These are phyloP conservation scores for Phytophthora citricola DNA, from an alignment of 352 stramenopile species.

Conservation along the genomic window DNA sequence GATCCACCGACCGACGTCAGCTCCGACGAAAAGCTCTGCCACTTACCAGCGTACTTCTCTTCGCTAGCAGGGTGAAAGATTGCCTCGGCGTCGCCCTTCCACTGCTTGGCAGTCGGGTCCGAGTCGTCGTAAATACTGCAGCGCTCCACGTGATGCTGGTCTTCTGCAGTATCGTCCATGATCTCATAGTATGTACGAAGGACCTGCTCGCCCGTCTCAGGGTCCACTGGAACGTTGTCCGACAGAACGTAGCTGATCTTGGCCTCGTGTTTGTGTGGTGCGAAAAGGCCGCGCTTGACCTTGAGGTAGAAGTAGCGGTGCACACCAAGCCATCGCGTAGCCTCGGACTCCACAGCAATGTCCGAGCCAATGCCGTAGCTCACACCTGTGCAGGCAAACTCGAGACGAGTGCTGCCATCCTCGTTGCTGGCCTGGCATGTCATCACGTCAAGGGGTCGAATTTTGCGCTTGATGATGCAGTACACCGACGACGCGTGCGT, in stretches of 20 bases:
- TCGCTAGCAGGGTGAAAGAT: conserved; percentile 71
- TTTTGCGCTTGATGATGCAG: conserved; percentile 87
- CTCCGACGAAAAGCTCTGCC: conserved; percentile 54
- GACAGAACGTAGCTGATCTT: conserved; percentile 83
- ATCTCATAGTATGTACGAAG: conserved; percentile 82
- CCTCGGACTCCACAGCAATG: conserved; percentile 79
- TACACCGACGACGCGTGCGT: conserved; percentile 73
- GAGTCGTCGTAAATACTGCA: conserved; percentile 81
- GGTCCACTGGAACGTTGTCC: conserved; percentile 50
- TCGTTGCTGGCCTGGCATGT: conserved; percentile 55
- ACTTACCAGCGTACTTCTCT: conserved; percentile 63
- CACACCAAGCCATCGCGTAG: conserved; percentile 70
- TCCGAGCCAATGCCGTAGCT: conserved; percentile 79
- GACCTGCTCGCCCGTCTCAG: conserved; percentile 54
- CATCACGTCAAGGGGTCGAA: conserved; percentile 76
- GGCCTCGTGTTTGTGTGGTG: conserved; percentile 56
- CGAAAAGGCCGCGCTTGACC: conserved; percentile 65
- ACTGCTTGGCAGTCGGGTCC: conserved; percentile 50
- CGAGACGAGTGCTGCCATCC: conserved; percentile 56
- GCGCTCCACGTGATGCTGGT: conserved; percentile 79
- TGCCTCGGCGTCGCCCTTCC: conserved; percentile 61
- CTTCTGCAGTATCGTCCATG: conserved; percentile 55
- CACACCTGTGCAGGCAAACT: conserved; percentile 80
- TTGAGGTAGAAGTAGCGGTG: conserved; percentile 82
- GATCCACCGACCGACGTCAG: conserved; percentile 69